phyloP scores from a whole-genome alignment of 2,329 filamentous ascomycete genomes.

The Bipolaris victoriae region DNA sequence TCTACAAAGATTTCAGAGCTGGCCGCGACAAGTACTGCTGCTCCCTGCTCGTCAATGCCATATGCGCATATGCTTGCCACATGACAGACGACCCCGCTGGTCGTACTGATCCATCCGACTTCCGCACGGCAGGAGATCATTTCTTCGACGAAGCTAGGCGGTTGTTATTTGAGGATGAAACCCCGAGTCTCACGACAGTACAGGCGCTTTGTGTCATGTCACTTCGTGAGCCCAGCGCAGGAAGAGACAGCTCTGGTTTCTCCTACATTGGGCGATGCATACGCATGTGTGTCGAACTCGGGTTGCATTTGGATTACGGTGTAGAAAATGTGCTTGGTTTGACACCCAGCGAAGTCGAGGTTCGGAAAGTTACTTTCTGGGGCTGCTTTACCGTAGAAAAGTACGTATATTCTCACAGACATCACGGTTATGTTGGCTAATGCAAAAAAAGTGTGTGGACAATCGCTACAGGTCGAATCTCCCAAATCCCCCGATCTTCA shows the following conservation, averaged over 20 bases:
- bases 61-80: slow-evolving; percentile 70
- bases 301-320: slow-evolving; percentile 62
- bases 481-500: slow-evolving; percentile 56
- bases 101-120: slow-evolving; percentile 66
- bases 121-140: slow-evolving; percentile 71
- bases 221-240: slow-evolving; percentile 74
- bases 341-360: slow-evolving; percentile 53
- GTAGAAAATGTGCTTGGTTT: slow-evolving; percentile 41
- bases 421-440: slow-evolving; percentile 10
- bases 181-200: slow-evolving; percentile 71
- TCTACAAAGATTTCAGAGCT: slow-evolving; percentile 68
- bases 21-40: slow-evolving; percentile 71
- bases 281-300: slow-evolving; percentile 73
- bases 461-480: slow-evolving; percentile 55
- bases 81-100: slow-evolving; percentile 70
- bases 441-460: slow-evolving; percentile 50
- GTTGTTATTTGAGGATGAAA: slow-evolving; percentile 63
- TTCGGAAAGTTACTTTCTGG: slow-evolving; percentile 61
- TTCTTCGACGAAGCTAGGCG: slow-evolving; percentile 74
- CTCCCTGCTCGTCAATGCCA: slow-evolving; percentile 68
- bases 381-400: slow-evolving; percentile 58
- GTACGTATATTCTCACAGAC: slow-evolving; percentile 39
- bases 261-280: slow-evolving; percentile 75
- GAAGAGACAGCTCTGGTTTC: slow-evolving; percentile 74
- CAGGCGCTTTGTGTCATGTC: slow-evolving; percentile 80